Conservation (phyloP, 305 asterid genomes). For the Fraxinus greggii region DNA sequence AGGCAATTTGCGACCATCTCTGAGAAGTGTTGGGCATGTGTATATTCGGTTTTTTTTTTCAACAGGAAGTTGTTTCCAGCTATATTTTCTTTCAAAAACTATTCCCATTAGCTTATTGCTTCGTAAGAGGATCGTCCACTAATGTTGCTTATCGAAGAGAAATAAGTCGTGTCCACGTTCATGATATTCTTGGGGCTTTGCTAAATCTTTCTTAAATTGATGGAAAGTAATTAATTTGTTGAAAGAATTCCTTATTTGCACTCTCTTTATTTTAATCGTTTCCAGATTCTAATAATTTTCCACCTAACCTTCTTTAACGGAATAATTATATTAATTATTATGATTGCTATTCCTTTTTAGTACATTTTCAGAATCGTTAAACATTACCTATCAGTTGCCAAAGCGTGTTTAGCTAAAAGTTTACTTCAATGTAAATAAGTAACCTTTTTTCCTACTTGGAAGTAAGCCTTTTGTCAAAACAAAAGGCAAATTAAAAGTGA, state of each 20-base stretch:
- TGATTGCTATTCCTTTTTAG: neutral
- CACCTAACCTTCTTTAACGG: neutral
- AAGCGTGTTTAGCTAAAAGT: neutral
- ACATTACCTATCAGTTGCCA: neutral
- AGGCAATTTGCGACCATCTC: conserved; percentile 81
- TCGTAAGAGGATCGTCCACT: neutral
- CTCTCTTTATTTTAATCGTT: neutral
- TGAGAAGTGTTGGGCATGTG: conserved; percentile 33
- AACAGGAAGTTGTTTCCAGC: conserved; percentile 30
- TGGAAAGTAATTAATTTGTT: neutral
- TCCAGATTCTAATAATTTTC: neutral
- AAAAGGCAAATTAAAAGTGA: neutral
- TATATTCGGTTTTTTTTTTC: conserved; percentile 41
- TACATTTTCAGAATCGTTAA: neutral
- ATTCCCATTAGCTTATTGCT: neutral
- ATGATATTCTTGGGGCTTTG: neutral
- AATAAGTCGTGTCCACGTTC: neutral
- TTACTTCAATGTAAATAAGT: neutral
- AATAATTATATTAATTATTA: no score
- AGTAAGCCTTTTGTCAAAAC: neutral
- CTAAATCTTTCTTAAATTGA: neutral
- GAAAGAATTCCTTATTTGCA: neutral
- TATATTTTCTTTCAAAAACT: conserved; percentile 22
- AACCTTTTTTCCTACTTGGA: neutral
- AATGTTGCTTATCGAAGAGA: neutral